Conservation (phyloP, 2,329 filamentous ascomycete genomes). For the Lasiodiplodia gonubiensis region DNA sequence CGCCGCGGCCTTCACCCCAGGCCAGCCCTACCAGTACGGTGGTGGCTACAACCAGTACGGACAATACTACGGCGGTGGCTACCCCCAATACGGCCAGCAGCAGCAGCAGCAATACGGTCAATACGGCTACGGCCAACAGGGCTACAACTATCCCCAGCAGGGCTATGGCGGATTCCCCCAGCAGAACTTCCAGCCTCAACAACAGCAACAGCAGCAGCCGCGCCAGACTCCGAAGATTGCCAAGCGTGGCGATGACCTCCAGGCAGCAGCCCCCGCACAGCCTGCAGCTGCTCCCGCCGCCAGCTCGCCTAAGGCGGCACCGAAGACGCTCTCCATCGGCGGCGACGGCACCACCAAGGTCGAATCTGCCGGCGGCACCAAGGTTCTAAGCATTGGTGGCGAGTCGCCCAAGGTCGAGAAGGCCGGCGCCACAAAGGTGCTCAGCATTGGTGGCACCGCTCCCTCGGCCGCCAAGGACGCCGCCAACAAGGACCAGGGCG, state of each 20-base stretch:
- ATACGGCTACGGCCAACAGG: conserved; percentile 56
- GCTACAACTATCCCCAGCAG: conserved; percentile 27
- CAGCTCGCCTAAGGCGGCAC: conserved; percentile 43
- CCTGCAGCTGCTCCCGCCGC: conserved; percentile 49
- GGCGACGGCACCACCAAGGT: conserved; percentile 63
- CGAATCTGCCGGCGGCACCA: conserved; percentile 66
- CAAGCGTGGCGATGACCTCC: conserved; percentile 58
- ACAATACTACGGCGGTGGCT: conserved; percentile 45
- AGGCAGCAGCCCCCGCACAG: conserved; percentile 56
- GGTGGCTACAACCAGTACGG: conserved; percentile 41
- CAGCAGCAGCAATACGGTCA: conserved; percentile 62
- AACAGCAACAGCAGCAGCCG: conserved; percentile 45
- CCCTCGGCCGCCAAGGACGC: conserved; percentile 56
- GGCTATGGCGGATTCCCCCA: conserved; percentile 26
- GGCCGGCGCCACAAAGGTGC: conserved; percentile 67
- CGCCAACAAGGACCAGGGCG: conserved; percentile 49
- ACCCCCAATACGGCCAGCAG: conserved; percentile 46
- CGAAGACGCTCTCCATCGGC: conserved; percentile 29
- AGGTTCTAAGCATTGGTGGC: conserved; percentile 65
- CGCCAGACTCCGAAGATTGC: conserved; percentile 65
- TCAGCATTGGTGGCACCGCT: conserved; percentile 69
- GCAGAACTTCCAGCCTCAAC: conserved; percentile 29
- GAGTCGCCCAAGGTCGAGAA: conserved; percentile 63
- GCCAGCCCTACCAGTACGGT: conserved; percentile 69
- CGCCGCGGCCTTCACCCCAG: conserved; percentile 73